Evolutionary conservation across 768 basidiomycete genomes (phyloP).

Genomic region (Polyporus arcularius): DNA sequence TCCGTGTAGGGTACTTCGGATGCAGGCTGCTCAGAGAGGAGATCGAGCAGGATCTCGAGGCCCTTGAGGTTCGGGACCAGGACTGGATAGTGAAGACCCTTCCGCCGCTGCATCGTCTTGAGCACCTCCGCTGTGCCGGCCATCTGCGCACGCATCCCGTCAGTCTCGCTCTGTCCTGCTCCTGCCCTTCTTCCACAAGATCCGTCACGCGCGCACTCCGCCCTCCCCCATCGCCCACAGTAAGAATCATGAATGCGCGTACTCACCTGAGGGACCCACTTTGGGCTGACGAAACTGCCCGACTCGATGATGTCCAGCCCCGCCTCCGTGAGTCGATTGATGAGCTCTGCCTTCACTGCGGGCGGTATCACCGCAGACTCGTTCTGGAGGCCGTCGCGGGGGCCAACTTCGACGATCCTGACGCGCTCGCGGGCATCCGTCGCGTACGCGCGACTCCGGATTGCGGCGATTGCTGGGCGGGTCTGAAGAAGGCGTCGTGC

Average conservation of each 20-base stretch:
- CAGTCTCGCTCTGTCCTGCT: background rate
- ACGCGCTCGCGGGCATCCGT: slow-evolving; percentile 11
- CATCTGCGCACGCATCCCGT: slow-evolving; percentile 55
- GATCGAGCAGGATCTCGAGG: slow-evolving; percentile 62
- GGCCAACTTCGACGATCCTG: slow-evolving; percentile 84
- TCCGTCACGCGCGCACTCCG: too few relatives aligned
- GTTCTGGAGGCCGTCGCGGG: slow-evolving; percentile 91
- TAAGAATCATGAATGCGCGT: background rate
- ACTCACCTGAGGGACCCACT: slow-evolving; percentile 88
- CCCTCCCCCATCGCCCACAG: too few relatives aligned
- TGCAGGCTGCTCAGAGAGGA: slow-evolving; percentile 43
- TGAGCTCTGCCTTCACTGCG: slow-evolving; percentile 75
- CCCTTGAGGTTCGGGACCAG: slow-evolving; percentile 82
- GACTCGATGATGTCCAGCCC: slow-evolving; percentile 75
- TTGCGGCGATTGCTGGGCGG: background rate
- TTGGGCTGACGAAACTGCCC: slow-evolving; percentile 90
- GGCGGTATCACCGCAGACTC: slow-evolving; percentile 74
- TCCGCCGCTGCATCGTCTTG: slow-evolving; percentile 50
- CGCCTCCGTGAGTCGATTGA: slow-evolving; percentile 69
- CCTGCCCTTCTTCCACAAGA: too few relatives aligned
- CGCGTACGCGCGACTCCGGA: slow-evolving; percentile 5
- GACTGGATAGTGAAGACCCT: slow-evolving; percentile 70
- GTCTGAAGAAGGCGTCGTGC: background rate
- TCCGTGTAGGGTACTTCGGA: slow-evolving; percentile 56
- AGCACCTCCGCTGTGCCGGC: slow-evolving; percentile 82